Conservation (phyloP, 1,284 basidiomycete genomes). For the Marasmius oreades region DNA sequence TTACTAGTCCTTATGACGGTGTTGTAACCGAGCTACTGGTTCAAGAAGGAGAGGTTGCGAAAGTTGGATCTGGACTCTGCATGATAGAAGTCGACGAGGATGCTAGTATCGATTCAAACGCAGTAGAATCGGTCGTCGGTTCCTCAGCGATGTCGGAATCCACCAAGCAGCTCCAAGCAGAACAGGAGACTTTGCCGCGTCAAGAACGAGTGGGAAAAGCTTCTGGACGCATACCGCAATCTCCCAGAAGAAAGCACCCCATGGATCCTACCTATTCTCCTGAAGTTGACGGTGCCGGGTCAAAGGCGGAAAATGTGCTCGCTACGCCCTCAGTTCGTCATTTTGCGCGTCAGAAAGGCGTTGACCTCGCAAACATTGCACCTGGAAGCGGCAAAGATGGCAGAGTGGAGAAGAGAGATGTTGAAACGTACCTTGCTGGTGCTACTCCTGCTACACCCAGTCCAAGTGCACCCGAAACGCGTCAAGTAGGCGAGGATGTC, state of each 20-base stretch:
- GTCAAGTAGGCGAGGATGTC: slow-evolving; percentile 35
- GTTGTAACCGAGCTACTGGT: slow-evolving; percentile 72
- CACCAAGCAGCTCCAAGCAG: neutral
- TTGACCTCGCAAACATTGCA: slow-evolving; percentile 56
- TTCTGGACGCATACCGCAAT: slow-evolving; percentile 9
- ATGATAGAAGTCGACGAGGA: slow-evolving; percentile 78
- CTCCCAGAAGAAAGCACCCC: slow-evolving; percentile 11
- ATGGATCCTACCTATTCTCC: slow-evolving; percentile 16
- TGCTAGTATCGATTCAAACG: slow-evolving; percentile 15
- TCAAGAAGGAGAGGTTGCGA: slow-evolving; percentile 81
- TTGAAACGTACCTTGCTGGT: slow-evolving; percentile 55
- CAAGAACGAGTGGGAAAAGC: slow-evolving; percentile 14
- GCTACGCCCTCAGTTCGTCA: slow-evolving; percentile 80
- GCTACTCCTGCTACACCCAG: slow-evolving; percentile 9
- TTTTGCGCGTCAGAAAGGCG: slow-evolving; percentile 63
- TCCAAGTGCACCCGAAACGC: slow-evolving; percentile 4
- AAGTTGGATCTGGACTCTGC: slow-evolving; percentile 84
- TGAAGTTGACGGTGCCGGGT: slow-evolving; percentile 11
- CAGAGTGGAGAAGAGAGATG: slow-evolving; percentile 73
- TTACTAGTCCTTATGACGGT: slow-evolving; percentile 87
- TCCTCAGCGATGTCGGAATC: neutral
- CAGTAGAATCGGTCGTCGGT: slow-evolving; percentile 7
- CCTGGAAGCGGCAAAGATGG: slow-evolving; percentile 77
- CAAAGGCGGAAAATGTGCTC: slow-evolving; percentile 33
- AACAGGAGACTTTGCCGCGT: slow-evolving; percentile 12